Evolutionary conservation across 2,329 filamentous ascomycete species (phyloP), one percentile per base, ranked within the genome.

Genomic region (Fusarium tjaetaba): DNA sequence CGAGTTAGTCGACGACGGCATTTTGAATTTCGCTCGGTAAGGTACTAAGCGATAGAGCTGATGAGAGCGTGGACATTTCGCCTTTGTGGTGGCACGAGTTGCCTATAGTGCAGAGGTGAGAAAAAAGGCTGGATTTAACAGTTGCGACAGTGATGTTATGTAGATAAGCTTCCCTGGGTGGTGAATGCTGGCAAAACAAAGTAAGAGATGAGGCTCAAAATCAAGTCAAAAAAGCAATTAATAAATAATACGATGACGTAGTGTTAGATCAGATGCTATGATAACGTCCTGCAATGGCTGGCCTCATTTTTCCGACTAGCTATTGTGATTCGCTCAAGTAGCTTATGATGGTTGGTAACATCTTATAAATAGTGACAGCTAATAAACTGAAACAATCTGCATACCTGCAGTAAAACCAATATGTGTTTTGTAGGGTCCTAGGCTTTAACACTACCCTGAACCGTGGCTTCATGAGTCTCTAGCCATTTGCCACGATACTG

Each of bases 151-250:
- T 22, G 43, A 18, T 46, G 5, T 14, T 28, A 10, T 22, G 18
- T 20, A 46, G 8, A 28, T 22, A 46, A 46, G 5, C 43, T 7
- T 46, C 2, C 5, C 15, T 4, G 2, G 43, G 43, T 28, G 2
- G 7, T 42, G 6, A 16, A 11, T 5, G 8, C n/a, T 0, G 9
- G 9, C 7, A 28, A 46, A 14, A 14, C 0, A 9, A 46, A 28
- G 20, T 9, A 8, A 14, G 1, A 5, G 20, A 46, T 9, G 11
- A 14, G 7, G 24, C 7, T 36, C 3, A 18, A 36, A 36, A 10
- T 28, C 0, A 6, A 26, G 18, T 14, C 24, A 26, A 45, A 45
- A 26, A 45, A 45, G 7, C 10, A 24, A 20, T n/a, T 14, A 7
- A 16, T 8, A 2, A 46, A 15, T 28, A 20, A 22, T 28, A 22